phyloP scores from a whole-genome alignment of 2,329 filamentous ascomycete species.

The Paecilomyces formosus region DNA sequence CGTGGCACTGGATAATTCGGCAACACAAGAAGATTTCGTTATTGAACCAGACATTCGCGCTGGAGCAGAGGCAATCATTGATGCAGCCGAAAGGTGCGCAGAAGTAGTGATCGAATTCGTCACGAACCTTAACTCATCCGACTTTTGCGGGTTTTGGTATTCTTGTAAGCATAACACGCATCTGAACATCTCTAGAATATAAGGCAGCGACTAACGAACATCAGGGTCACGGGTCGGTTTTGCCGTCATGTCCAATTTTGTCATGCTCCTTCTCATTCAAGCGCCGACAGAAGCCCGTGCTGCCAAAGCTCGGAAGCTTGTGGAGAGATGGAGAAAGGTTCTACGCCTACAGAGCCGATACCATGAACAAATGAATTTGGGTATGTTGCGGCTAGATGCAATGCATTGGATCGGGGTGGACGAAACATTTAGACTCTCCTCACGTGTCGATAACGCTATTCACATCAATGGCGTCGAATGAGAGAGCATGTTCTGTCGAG shows the following conservation, averaged over 20 bases:
- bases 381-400: conserved; percentile 22
- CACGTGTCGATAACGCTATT: background rate
- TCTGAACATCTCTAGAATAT: background rate
- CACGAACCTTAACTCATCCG: conserved; percentile 16
- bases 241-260: conserved; percentile 26
- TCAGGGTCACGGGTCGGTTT: conserved; percentile 26
- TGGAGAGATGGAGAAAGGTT: conserved; percentile 21
- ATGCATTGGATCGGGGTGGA: conserved; percentile 18
- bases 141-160: conserved; percentile 25
- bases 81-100: conserved; percentile 24
- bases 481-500: background rate
- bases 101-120: conserved; percentile 22
- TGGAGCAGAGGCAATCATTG: conserved; percentile 14
- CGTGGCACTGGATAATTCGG: conserved; percentile 14
- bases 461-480: background rate
- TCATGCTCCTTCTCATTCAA: conserved; percentile 23
- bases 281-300: conserved; percentile 21
- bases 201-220: background rate
- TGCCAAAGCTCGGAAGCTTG: conserved; percentile 16
- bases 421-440: background rate
- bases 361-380: conserved; percentile 22
- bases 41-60: background rate
- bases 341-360: conserved; percentile 21
- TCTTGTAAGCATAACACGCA: conserved; percentile 18
- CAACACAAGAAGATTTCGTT: background rate